Base-by-base conservation (phyloP, 2,329 filamentous ascomycete genomes). In the Ophiostoma novo-ulmi region DNA sequence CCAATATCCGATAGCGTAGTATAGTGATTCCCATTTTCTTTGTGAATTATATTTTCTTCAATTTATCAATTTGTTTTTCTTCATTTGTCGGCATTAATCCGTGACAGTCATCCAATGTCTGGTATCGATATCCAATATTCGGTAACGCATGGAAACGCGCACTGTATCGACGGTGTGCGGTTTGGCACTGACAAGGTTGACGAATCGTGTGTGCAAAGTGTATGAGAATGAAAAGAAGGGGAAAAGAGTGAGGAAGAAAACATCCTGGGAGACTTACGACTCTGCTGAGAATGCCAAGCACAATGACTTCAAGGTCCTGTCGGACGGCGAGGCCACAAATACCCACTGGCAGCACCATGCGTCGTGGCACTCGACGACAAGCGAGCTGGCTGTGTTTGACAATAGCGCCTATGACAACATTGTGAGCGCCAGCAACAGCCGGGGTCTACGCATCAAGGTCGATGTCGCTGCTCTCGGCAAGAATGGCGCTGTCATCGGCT, bases 261-360 rank as follows among this genome's bases (percentile, higher is more conserved):
- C 44, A 48, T 48, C 44, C 44, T n/a, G n/a, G 10, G 5, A 64
- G 17, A 64, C 31, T 39, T 36, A 64, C 35, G 35, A 64, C 31
- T 64, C 35, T 36, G 31, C 17, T 13, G 5, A 4, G 35, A 35
- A 38, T 64, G 61, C 35, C 61, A 64, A 80, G 67, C 75, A 78
- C 67, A 85, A 82, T 48, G 78, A 81, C 70, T 85, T 85, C 70
- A 76, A 77, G 58, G 78, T 78, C 64, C n/a, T 67, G n/a, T 70
- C 69, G 1, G 64, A 8, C 36, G 69, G 69, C 63, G 20, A 61
- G 44, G 69, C 69, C n/a, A 67, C 69, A 48, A 70, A 67, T 48
- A 11, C 41, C 20, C 64, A 70, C 69, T 67, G 69, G 69, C 85
- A 87, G 72, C 82, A 84, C 73, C 80, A 84, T 73, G 82, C 69